Evolutionary conservation across 2,329 filamentous ascomycete species (phyloP).

Genomic region (Didymella pomorum): DNA sequence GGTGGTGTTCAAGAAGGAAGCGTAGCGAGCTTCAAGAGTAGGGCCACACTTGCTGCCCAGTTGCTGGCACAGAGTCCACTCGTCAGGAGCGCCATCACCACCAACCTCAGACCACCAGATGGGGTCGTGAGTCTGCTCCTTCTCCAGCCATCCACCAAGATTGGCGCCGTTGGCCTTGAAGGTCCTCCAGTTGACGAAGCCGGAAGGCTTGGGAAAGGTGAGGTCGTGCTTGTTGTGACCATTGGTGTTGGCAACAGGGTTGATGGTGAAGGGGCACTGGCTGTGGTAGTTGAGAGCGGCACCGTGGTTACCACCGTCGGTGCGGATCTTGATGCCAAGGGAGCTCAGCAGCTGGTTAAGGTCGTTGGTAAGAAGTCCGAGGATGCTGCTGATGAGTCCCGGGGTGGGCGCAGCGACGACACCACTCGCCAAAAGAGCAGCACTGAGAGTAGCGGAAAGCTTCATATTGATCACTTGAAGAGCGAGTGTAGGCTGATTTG

Average conservation of each 20-base stretch:
- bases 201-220: conserved; percentile 8
- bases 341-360: conserved; percentile 13
- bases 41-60: conserved; percentile 40
- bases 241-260: background rate
- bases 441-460: conserved; percentile 4
- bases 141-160: conserved; percentile 45
- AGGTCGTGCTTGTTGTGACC: conserved; percentile 7
- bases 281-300: conserved; percentile 5
- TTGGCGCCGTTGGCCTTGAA: conserved; percentile 31
- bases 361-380: conserved; percentile 11
- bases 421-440: conserved; percentile 7
- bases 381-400: conserved; percentile 15
- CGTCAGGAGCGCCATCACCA: conserved; percentile 34
- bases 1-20: conserved; percentile 36
- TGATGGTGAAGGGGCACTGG: conserved; percentile 13
- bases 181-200: conserved; percentile 24
- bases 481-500: background rate
- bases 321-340: conserved; percentile 12
- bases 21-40: conserved; percentile 40
- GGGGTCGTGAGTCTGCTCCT: conserved; percentile 39
- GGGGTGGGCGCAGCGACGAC: conserved; percentile 14
- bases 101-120: conserved; percentile 33
- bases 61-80: conserved; percentile 45
- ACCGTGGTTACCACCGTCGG: conserved; percentile 5
- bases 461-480: conserved; percentile 4